Base-by-base conservation (phyloP, 1,139 yeast genomes). In the Yamadazyma sp. region DNA sequence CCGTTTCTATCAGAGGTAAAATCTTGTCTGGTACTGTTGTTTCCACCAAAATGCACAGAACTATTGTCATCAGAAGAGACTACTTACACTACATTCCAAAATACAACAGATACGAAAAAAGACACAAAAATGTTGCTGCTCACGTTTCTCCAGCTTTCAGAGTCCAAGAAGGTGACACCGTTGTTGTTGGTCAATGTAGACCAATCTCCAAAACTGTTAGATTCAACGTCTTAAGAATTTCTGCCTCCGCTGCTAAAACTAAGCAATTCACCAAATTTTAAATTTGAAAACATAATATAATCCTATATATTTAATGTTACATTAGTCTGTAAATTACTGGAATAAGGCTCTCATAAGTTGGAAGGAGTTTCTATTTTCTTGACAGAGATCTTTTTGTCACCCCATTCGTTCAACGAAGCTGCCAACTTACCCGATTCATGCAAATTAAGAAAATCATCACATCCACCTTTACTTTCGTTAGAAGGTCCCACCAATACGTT, bases 71-170 rank as follows among this genome's bases (percentile, higher is more conserved):
- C 80, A 90, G 98, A 86, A 92, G 99, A 82, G 98, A 92, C 71
- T 94, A 94, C 94, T 88, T 94, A 75, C 99, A 94, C 82, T 94
- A 88, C 80, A 86, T 92, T 74, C 96, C 97, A 76, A 92, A 94
- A 86, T 92, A 92, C 83, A 92, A 90, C 95, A 90, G 99, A 86
- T 92, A 89, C 86, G 99, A 92, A 82, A 92, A 92, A 88, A 90
- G 99, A 82, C 99, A 92, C 88, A 94, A 92, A 94, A 94, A 92
- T 84, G 82, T 94, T 56, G 95, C 99, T 72, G 98, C 97, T 64
- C 99, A 92, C 82, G 88, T 94, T 66, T 90, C 97, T 56, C 99
- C 99, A 77, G 98, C 98, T 76, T 92, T 92, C 97, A 95, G 99
- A 82, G 97, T 90, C 64, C 78, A 79, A 72, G 97, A 90, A 73